A percentile compares a stretch with the other conserved stretches of the same genome.
phyloP scores from a whole-genome alignment of 2,329 filamentous ascomycete species.

The Endocalyx cinctus region DNA sequence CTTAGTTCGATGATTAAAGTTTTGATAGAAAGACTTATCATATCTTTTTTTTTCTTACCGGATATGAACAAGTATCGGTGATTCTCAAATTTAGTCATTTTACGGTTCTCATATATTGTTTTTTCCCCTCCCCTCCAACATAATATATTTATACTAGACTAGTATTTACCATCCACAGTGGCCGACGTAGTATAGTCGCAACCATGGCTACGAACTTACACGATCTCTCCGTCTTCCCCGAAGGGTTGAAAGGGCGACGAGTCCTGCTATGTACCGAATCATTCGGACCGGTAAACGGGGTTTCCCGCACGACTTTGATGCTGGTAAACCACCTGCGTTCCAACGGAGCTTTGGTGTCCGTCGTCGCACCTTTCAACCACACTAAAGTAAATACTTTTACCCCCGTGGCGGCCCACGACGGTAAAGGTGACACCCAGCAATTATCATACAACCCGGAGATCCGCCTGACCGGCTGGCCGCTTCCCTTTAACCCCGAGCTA shows the following conservation, averaged over 20 bases:
- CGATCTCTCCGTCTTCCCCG: constrained; percentile 42
- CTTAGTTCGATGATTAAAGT: no score
- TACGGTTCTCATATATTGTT: no score
- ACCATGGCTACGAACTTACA: constrained; percentile 17
- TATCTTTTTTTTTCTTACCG: no score
- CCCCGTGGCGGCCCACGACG: constrained; percentile 32
- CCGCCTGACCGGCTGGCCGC: constrained; percentile 58
- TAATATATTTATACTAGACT: no score
- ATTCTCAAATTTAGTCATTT: no score
- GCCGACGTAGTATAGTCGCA: no score
- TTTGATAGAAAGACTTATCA: no score
- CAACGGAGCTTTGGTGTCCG: constrained; percentile 60
- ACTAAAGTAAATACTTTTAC: constrained; percentile 51
- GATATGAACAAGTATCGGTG: no score
- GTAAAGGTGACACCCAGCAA: constrained; percentile 23
- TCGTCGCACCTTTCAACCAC: constrained; percentile 60
- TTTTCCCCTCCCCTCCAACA: no score
- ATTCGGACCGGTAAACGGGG: constrained; percentile 69
- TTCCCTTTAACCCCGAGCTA: constrained; percentile 68
- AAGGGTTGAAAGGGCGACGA: constrained; percentile 52
- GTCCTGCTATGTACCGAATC: constrained; percentile 67
- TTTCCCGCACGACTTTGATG: constrained; percentile 65
- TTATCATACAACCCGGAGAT: constrained; percentile 42
- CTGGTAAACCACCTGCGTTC: constrained; percentile 61
- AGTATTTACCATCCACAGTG: no score